These are phyloP conservation scores for Cardamine resedifolia DNA, from an alignment of 345 rosid genomes.

Conservation along the genomic window DNA sequence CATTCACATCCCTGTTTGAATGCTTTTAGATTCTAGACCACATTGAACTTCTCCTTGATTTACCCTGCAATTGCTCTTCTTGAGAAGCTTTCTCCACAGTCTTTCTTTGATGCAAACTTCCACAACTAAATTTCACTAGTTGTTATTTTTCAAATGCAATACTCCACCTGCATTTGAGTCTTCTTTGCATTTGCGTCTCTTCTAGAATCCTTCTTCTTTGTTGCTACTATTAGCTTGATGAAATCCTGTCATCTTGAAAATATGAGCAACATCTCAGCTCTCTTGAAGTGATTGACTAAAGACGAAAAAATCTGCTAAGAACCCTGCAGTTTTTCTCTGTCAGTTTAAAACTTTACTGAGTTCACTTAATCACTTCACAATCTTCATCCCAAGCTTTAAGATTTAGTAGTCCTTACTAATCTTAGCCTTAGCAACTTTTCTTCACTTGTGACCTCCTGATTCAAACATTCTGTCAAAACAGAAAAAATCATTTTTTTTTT, in stretches of 20 bases:
- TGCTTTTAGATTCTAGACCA: too few relatives aligned
- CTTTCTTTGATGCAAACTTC: neutral
- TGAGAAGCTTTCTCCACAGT: neutral
- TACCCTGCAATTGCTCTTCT: neutral
- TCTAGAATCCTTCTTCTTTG: neutral
- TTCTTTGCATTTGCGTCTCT: neutral
- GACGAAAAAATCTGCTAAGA: too few relatives aligned
- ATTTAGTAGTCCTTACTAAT: too few relatives aligned
- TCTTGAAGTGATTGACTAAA: neutral
- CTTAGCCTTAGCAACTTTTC: neutral
- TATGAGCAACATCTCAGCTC: neutral
- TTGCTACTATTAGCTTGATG: neutral
- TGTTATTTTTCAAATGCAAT: slow-evolving; percentile 3
- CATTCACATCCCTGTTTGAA: too few relatives aligned
- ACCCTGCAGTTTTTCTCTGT: too few relatives aligned
- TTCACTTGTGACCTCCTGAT: too few relatives aligned
- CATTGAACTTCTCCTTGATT: too few relatives aligned
- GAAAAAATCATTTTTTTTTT: too few relatives aligned
- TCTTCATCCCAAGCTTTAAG: neutral
- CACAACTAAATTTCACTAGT: neutral
- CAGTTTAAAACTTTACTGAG: too few relatives aligned
- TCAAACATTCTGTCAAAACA: too few relatives aligned
- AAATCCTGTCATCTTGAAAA: neutral
- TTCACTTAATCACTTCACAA: neutral
- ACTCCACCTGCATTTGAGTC: neutral